Evolutionary conservation across 106 monocot genomes (phyloP).

Genomic region (Allium fistulosum): DNA sequence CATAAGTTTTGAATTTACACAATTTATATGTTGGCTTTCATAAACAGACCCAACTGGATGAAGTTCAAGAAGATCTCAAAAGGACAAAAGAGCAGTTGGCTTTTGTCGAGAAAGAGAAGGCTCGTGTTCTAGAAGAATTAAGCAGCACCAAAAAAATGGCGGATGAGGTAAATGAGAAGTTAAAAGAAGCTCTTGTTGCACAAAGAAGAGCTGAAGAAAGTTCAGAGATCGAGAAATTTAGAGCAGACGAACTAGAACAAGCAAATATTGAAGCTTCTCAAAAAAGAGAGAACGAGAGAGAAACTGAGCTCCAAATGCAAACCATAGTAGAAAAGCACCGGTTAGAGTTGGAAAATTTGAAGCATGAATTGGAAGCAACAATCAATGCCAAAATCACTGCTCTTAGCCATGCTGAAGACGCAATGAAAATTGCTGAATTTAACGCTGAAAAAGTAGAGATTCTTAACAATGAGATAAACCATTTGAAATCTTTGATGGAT

Average conservation of each 20-base stretch:
- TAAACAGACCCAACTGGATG: neutral
- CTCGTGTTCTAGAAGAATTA: slow-evolving; percentile 44
- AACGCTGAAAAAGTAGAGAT: slow-evolving; percentile 59
- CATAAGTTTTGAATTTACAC: no score
- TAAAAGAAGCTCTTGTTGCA: slow-evolving; percentile 64
- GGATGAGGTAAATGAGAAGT: slow-evolving; percentile 51
- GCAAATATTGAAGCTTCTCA: slow-evolving; percentile 35
- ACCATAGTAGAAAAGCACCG: slow-evolving; percentile 33
- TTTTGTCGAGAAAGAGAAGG: slow-evolving; percentile 44
- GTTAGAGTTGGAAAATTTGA: slow-evolving; percentile 41
- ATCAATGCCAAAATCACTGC: slow-evolving; percentile 56
- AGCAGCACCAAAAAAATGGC: slow-evolving; percentile 38
- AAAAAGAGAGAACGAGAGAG: slow-evolving; percentile 2
- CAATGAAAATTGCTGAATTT: slow-evolving; percentile 10
- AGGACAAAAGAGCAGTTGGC: slow-evolving; percentile 64
- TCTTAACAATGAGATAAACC: slow-evolving; percentile 40
- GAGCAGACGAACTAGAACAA: slow-evolving; percentile 78
- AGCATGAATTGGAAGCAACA: slow-evolving; percentile 45
- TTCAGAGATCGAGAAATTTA: slow-evolving; percentile 69
- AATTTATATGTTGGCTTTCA: no score
- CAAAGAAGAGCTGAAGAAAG: slow-evolving; percentile 58
- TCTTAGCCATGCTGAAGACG: slow-evolving; percentile 21
- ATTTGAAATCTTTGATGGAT: slow-evolving; percentile 45
- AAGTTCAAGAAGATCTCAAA: slow-evolving; percentile 62
- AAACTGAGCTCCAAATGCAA: slow-evolving; percentile 1